Base-by-base conservation (phyloP, 2,329 filamentous ascomycete genomes). In the Colletotrichum horii region DNA sequence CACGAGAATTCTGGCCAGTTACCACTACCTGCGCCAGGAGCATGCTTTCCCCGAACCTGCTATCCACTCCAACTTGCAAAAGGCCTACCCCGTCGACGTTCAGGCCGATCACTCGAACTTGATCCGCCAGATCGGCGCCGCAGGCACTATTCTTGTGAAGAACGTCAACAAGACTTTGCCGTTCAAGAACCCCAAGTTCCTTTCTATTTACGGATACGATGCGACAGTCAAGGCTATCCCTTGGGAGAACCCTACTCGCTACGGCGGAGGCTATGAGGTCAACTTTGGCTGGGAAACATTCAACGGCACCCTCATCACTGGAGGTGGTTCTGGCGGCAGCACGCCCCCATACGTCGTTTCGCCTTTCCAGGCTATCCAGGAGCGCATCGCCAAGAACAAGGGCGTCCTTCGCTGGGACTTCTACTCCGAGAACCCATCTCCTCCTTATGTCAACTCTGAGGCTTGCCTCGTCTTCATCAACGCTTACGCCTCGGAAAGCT, bases 101-200 rank as follows among this genome's bases (percentile, higher is more conserved):
- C 72, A 70, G 56, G 72, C 70, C 15, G 56, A 30, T 5, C 70
- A 76, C 19, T 62, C 71, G 14, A 12, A 22, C n/a, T 36, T 75
- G 43, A 75, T 76, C 34, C 67, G 71, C 3, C 52, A 71, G 15
- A 71, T 75, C 15, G 75, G 90, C 66, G 89, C 89, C 2, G 91
- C 91, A 1, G 90, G 91, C 6, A 94, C 94, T 66, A 94, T 96
- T 30, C 87, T 97, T 1, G 87, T 97, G 69, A 97, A 97, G 87
- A 97, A 97, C 82, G 85, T 85, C 4, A 87, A 89, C 61, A 87
- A 87, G 9, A 86, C 89, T 1, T 85, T 96, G 8, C 95, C 95
- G 0, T 87, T 96, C 43, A 83, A 80, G 71, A 92, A 86, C 8
- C 83, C 67, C 8, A 75, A 85, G 69, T 87, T 90, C 82, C 77